Percentiles rank a stretch among this genome's conserved stretches.
Conservation (phyloP, 169 alveolate species). For the Plasmodium fragile region DNA sequence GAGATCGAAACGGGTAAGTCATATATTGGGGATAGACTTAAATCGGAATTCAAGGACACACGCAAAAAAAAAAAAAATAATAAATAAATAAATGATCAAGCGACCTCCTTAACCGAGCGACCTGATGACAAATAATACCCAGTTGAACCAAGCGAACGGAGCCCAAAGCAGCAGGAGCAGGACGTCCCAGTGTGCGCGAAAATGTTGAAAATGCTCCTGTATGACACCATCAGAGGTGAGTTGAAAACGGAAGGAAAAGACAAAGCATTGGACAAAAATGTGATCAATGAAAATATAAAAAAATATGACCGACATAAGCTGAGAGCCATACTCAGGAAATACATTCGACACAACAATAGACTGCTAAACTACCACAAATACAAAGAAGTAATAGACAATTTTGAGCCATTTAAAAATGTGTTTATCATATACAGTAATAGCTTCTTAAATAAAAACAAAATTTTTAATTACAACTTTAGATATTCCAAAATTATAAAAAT, state of each 20-base stretch:
- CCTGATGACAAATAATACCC: neutral
- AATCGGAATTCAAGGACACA: neutral
- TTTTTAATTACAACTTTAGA: constrained; percentile 46
- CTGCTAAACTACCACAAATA: constrained; percentile 45
- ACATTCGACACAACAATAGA: constrained; percentile 62
- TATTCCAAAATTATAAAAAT: constrained; percentile 50
- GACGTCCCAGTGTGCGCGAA: neutral
- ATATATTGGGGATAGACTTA: neutral
- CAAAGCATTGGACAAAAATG: constrained; percentile 1
- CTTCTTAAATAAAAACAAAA: constrained; percentile 41
- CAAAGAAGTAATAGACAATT: constrained; percentile 66
- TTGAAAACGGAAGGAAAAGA: constrained; percentile 34
- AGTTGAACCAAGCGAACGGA: neutral
- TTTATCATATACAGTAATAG: constrained; percentile 45
- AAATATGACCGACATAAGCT: constrained; percentile 68
- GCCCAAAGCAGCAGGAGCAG: neutral
- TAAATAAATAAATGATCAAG: neutral
- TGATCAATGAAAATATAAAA: constrained; percentile 31
- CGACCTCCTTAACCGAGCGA: neutral
- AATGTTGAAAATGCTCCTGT: constrained; percentile 27
- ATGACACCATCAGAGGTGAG: constrained; percentile 25
- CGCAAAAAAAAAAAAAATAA: neutral
- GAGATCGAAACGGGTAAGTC: neutral
- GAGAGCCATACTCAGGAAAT: constrained; percentile 56
- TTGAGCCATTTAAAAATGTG: constrained; percentile 60